Evolutionary conservation across 2,329 filamentous ascomycete genomes (phyloP).

Genomic region (Fusarium sp.): DNA sequence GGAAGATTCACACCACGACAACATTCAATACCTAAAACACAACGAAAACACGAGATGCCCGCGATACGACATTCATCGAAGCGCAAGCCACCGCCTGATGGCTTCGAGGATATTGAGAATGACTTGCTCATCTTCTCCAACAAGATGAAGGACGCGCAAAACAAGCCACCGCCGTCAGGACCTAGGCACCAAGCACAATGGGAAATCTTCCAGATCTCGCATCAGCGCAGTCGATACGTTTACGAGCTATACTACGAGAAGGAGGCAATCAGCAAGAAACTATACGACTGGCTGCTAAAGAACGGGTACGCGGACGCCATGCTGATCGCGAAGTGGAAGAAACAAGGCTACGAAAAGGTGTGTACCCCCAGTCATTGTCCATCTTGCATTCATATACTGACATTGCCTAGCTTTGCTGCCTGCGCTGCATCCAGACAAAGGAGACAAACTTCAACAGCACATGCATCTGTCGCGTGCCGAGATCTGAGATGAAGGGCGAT

Average conservation of each 20-base stretch:
- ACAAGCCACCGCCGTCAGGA: slow-evolving; percentile 82
- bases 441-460: slow-evolving; percentile 99
- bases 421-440: slow-evolving; percentile 98
- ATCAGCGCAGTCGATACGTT: slow-evolving; percentile 91
- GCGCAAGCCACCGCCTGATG: slow-evolving; percentile 84
- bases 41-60: slow-evolving; percentile 68
- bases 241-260: slow-evolving; percentile 99
- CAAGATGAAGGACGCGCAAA: slow-evolving; percentile 96
- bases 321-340: slow-evolving; percentile 99
- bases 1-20: not conserved
- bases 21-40: not conserved
- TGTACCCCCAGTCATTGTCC: slow-evolving; percentile 40
- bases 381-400: slow-evolving; percentile 39
- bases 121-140: slow-evolving; percentile 86
- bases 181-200: slow-evolving; percentile 90
- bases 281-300: slow-evolving; percentile 97
- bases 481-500: slow-evolving; percentile 87
- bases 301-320: slow-evolving; percentile 95
- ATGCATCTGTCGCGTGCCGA: slow-evolving; percentile 95
- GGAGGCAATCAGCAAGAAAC: slow-evolving; percentile 88
- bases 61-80: slow-evolving; percentile 79
- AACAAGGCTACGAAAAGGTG: slow-evolving; percentile 98
- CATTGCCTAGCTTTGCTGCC: slow-evolving; percentile 79
- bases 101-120: slow-evolving; percentile 89
- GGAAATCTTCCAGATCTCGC: slow-evolving; percentile 97